Conservation (phyloP, 2,329 filamentous ascomycete species). For the Claviceps sorghi region DNA sequence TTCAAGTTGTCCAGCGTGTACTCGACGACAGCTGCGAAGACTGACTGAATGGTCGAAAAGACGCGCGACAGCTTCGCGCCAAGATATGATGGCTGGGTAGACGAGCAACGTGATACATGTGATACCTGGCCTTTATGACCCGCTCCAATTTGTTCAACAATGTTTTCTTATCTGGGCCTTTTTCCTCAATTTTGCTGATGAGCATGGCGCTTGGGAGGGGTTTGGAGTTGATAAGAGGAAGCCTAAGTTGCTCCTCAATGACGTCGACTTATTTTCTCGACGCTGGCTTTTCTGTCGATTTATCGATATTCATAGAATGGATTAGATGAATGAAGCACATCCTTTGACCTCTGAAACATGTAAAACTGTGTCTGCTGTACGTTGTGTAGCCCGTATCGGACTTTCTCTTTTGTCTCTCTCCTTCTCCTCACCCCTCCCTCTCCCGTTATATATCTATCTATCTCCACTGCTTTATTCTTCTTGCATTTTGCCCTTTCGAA, state of each 20-base stretch:
- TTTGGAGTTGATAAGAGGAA: slow-evolving; percentile 5
- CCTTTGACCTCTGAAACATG: neutral
- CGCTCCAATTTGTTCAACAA: neutral
- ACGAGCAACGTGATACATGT: slow-evolving; percentile 6
- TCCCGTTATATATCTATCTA: no score
- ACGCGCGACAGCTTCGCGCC: neutral
- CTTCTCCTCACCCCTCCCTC: no score
- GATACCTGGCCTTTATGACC: slow-evolving; percentile 3
- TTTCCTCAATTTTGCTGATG: no score
- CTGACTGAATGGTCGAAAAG: slow-evolving; percentile 18
- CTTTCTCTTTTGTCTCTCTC: no score
- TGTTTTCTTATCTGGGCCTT: no score
- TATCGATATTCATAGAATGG: slow-evolving; percentile 6
- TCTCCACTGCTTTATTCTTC: no score
- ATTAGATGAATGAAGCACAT: neutral
- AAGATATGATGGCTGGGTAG: slow-evolving; percentile 4
- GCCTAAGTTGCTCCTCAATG: neutral
- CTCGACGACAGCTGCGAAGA: slow-evolving; percentile 45
- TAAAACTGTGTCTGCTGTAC: neutral
- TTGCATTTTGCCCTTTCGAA: no score
- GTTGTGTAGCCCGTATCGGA: no score
- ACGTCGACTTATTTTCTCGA: neutral
- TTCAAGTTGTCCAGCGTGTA: slow-evolving; percentile 69
- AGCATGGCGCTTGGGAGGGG: slow-evolving; percentile 12
- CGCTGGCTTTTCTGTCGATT: neutral